Conservation (phyloP, 2,329 filamentous ascomycete species). For the Septoria linicola region DNA sequence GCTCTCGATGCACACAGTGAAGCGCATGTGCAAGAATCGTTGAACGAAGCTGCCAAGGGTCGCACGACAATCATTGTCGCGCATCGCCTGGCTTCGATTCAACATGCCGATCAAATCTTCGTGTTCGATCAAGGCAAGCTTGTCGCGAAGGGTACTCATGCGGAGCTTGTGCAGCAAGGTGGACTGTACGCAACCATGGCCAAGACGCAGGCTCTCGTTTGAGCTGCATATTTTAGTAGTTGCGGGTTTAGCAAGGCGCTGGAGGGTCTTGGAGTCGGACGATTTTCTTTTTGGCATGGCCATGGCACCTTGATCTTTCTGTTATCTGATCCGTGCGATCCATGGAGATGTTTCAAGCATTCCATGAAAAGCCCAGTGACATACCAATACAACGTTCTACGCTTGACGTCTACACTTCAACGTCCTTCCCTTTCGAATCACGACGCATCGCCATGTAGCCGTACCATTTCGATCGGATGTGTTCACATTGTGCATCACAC, state of each 20-base stretch:
- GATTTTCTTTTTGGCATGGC: too few relatives aligned
- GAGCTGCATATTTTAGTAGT: conserved; percentile 10
- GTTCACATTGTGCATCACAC: too few relatives aligned
- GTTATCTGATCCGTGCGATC: too few relatives aligned
- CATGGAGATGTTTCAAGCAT: too few relatives aligned
- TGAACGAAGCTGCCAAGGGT: conserved; percentile 43
- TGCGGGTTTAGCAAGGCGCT: conserved; percentile 14
- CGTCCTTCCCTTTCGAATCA: too few relatives aligned
- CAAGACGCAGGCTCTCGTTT: conserved; percentile 37
- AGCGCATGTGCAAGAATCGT: conserved; percentile 43
- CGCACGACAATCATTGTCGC: conserved; percentile 72
- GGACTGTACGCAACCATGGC: conserved; percentile 45
- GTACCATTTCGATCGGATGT: too few relatives aligned
- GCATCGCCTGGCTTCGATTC: conserved; percentile 72
- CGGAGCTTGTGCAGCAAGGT: conserved; percentile 53
- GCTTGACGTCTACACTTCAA: too few relatives aligned
- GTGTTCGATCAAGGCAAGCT: conserved; percentile 68
- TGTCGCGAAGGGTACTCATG: conserved; percentile 61
- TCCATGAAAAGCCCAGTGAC: too few relatives aligned
- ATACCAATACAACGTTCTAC: too few relatives aligned
- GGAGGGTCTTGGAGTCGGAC: neutral
- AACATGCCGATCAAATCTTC: conserved; percentile 77
- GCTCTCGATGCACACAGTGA: conserved; percentile 50
- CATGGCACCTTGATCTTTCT: too few relatives aligned
- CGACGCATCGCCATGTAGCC: too few relatives aligned